These are phyloP conservation scores for Xylaria sp. DNA, from an alignment of 2,329 filamentous ascomycete species.

Conservation along the genomic window DNA sequence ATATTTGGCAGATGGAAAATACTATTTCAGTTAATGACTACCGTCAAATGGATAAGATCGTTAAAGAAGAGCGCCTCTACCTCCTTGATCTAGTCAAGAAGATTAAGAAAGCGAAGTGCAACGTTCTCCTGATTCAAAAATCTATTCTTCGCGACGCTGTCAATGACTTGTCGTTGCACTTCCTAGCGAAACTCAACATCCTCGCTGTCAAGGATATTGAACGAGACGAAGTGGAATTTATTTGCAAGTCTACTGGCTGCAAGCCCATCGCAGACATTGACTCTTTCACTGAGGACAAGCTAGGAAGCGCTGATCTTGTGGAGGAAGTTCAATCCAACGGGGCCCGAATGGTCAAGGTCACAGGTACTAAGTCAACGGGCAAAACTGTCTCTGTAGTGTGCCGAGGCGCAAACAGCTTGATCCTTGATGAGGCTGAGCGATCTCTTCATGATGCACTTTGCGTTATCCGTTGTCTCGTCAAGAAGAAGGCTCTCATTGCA, in stretches of 20 bases:
- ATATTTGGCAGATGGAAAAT: constrained; percentile 82
- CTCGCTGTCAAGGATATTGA: constrained; percentile 97
- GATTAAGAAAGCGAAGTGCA: constrained; percentile 99
- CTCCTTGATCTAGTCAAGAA: constrained; percentile 99
- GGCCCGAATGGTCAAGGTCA: constrained; percentile 92
- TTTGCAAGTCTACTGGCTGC: constrained; percentile 98
- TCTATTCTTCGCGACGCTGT: constrained; percentile 97
- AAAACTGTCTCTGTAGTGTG: constrained; percentile 96
- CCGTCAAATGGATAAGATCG: constrained; percentile 99
- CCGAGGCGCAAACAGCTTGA: constrained; percentile 90
- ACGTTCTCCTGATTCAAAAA: constrained; percentile 97
- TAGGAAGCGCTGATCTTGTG: constrained; percentile 89
- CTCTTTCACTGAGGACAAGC: constrained; percentile 98
- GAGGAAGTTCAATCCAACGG: constrained; percentile 90
- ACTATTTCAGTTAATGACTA: constrained; percentile 99
- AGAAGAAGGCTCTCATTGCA: constrained; percentile 99
- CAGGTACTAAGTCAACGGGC: constrained; percentile 80
- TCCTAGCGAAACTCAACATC: constrained; percentile 96
- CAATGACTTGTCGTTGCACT: constrained; percentile 96
- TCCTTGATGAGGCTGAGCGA: constrained; percentile 96
- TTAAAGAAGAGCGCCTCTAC: constrained; percentile 98
- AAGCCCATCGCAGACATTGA: constrained; percentile 99
- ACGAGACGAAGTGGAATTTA: constrained; percentile 97
- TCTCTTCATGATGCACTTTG: constrained; percentile 97
- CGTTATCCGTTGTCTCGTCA: constrained; percentile 94